Percentiles rank a stretch among this genome's conserved stretches.
Conservation (phyloP, 1,139 yeast species). For the Casaregolazyma suthepensis region DNA sequence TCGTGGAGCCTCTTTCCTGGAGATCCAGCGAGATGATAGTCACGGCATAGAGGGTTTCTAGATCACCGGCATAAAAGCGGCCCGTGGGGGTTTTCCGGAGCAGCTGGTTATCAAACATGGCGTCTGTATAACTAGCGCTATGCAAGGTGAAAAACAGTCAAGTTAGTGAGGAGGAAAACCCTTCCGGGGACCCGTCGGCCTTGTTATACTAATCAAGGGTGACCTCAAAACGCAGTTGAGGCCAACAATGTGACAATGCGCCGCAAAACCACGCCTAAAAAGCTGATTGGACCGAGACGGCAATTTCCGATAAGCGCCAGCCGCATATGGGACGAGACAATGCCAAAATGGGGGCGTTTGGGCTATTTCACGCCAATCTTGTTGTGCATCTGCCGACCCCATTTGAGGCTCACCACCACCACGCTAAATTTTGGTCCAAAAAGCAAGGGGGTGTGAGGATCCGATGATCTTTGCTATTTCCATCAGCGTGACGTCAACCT, state of each 20-base stretch:
- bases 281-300: background rate
- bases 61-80: constrained; percentile 13
- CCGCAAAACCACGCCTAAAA: background rate
- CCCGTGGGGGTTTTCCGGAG: constrained; percentile 7
- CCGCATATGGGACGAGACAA: background rate
- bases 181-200: background rate
- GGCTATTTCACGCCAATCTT: too few relatives aligned
- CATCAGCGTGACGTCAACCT: constrained; percentile 32
- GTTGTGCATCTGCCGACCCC: background rate
- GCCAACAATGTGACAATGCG: background rate
- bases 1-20: constrained; percentile 28
- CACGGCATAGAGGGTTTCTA: constrained; percentile 32
- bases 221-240: background rate
- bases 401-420: background rate
- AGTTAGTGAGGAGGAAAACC: too few relatives aligned
- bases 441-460: constrained; percentile 24
- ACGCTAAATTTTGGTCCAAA: constrained; percentile 30
- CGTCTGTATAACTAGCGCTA: background rate
- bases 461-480: constrained; percentile 32
- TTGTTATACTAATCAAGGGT: background rate
- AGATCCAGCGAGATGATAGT: constrained; percentile 48
- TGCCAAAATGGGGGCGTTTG: background rate
- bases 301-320: background rate
- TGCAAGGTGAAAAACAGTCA: background rate
- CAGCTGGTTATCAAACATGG: constrained; percentile 6